A percentile compares a stretch with the other conserved stretches of the same genome.
Conservation (phyloP, 2,329 filamentous ascomycete genomes). For the Diaporthe australafricana region DNA sequence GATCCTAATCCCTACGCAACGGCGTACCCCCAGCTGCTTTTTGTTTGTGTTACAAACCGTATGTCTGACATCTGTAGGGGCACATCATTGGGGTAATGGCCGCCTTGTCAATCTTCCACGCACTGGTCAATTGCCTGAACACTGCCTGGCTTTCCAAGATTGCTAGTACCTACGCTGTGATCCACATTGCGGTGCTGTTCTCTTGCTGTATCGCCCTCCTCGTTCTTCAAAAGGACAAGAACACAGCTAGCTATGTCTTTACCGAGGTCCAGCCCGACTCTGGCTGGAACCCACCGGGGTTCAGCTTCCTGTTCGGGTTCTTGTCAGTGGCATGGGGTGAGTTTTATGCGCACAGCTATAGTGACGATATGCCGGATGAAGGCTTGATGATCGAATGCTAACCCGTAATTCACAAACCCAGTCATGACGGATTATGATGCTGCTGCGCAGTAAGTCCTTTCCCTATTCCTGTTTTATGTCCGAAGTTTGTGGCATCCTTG, state of each 20-base stretch:
- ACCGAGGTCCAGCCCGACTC: conserved; percentile 59
- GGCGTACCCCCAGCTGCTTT: background rate
- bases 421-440: conserved; percentile 39
- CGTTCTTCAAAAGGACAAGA: conserved; percentile 59
- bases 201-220: conserved; percentile 62
- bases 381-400: background rate
- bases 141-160: conserved; percentile 69
- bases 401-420: background rate
- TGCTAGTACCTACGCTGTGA: conserved; percentile 65
- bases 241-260: conserved; percentile 64
- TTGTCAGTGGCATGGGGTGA: conserved; percentile 64
- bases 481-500: background rate
- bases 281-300: conserved; percentile 64
- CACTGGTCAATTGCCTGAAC: conserved; percentile 62
- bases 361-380: rapidly evolving
- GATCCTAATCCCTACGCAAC: too few species aligned
- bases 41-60: rapidly evolving
- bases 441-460: conserved; percentile 29
- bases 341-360: conserved; percentile 40
- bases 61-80: conserved; percentile 38
- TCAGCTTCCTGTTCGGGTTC: conserved; percentile 67
- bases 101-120: conserved; percentile 60
- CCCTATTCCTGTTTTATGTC: rapidly evolving
- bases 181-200: conserved; percentile 62
- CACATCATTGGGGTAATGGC: conserved; percentile 65